phyloP scores from a whole-genome alignment of 2,329 filamentous ascomycete genomes.

The Sarocladium strictum region DNA sequence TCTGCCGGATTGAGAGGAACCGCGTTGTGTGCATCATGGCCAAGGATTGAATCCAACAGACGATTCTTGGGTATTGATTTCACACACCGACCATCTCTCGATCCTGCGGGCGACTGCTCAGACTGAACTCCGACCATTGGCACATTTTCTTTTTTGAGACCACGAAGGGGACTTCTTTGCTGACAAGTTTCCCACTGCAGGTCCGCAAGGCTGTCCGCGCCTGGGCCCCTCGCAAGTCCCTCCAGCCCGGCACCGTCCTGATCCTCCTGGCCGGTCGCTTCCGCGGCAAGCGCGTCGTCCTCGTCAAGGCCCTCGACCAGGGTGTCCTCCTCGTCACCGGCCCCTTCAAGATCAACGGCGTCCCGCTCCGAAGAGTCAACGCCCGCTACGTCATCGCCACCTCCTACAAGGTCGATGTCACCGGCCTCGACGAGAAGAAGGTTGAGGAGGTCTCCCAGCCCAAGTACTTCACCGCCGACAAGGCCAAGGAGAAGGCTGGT shows the following conservation, averaged over 20 bases:
- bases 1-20: not conserved
- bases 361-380: constrained; percentile 92
- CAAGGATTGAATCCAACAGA: not conserved
- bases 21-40: not conserved
- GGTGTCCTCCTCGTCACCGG: constrained; percentile 98
- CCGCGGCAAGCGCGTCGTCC: constrained; percentile 99
- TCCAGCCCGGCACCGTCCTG: constrained; percentile 91
- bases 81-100: not conserved
- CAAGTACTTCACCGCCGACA: constrained; percentile 97
- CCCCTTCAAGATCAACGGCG: constrained; percentile 99
- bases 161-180: constrained; percentile 7
- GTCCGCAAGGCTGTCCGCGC: constrained; percentile 90
- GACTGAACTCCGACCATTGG: not conserved
- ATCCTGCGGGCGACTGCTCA: not conserved
- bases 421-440: constrained; percentile 85
- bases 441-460: constrained; percentile 67
- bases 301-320: constrained; percentile 96
- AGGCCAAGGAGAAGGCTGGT: constrained; percentile 87
- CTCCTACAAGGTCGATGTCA: constrained; percentile 77
- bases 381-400: constrained; percentile 91
- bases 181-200: constrained; percentile 45
- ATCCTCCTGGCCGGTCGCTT: constrained; percentile 99
- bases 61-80: not conserved
- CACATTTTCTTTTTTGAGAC: not conserved
- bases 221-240: constrained; percentile 79